Base-by-base conservation (phyloP, 2,329 filamentous ascomycete species). In the Aspergillus fischeri region DNA sequence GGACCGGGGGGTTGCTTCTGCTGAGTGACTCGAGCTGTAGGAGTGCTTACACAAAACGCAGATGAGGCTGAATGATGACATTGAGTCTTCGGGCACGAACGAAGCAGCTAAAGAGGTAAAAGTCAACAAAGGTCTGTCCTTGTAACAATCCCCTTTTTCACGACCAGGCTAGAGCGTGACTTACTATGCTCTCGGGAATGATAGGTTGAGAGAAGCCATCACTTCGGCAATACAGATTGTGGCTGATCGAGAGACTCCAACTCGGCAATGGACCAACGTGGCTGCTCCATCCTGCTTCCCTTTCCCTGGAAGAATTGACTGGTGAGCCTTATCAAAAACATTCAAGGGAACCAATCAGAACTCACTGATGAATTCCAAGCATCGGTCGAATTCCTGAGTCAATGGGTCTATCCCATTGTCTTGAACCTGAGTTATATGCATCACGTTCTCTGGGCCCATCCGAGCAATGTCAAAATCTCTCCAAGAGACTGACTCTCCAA, bases 211-310 rank as follows among this genome's bases (percentile, higher is more conserved):
- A 27, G 88, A 81, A 38, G 88, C 86, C 94, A 99, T 99, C 38
- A 97, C 91, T 74, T 97, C 92, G n/a, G 94, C 94, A 67, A 99
- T 99, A 72, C 94, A 97, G 60, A 99, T 97, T 1, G 93, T 99
- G 11, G 94, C 94, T 61, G 91, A 96, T 52, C 94, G 86, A 52
- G 92, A 97, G 54, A 99, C 94, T 50, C 94, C 94, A 7, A 99
- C 94, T 20, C 94, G 88, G 72, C 94, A 99, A 73, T 99, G 94
- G 17, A 99, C 94, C 56, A 99, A 81, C 0, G 94, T 97, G 25
- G 93, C 91, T 4, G 85, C 90, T 29, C 89, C 88, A 47, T 89
- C 88, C 41, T 77, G 77, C 69, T 88, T 90, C 38, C 93, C 92
- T 64, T 86, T 86, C 64, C 91, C 94, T 97, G 66, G 49, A 71